Evolutionary conservation across 1,284 basidiomycete species (phyloP).

Genomic region (Moesziomyces sp.): DNA sequence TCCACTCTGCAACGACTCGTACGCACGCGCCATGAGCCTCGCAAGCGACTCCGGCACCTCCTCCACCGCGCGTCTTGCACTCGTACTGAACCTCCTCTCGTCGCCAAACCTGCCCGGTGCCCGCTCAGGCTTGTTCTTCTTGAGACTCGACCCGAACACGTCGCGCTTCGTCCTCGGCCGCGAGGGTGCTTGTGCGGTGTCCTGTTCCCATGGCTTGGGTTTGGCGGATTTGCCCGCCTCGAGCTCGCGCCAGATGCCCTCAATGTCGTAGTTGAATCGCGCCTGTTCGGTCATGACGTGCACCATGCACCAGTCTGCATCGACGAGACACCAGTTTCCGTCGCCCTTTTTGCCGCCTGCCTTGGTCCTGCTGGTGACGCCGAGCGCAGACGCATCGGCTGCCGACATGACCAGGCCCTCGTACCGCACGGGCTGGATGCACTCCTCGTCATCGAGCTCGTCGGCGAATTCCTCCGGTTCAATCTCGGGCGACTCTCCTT

Average conservation of each 20-base stretch:
- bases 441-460: slow-evolving; percentile 25
- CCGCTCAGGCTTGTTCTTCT: slow-evolving; percentile 9
- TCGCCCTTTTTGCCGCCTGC: slow-evolving; percentile 54
- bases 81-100: slow-evolving; percentile 19
- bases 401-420: slow-evolving; percentile 59
- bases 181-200: not conserved
- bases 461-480: slow-evolving; percentile 23
- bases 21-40: slow-evolving; percentile 15
- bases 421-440: slow-evolving; percentile 51
- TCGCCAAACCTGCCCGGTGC: slow-evolving; percentile 21
- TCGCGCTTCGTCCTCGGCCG: slow-evolving; percentile 19
- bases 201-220: slow-evolving; percentile 36
- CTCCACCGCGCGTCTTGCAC: not conserved
- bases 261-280: slow-evolving; percentile 59
- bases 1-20: not conserved
- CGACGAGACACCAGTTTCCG: slow-evolving; percentile 66
- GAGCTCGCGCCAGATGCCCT: slow-evolving; percentile 57
- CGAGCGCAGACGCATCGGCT: slow-evolving; percentile 36
- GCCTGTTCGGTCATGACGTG: slow-evolving; percentile 65
- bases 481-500: slow-evolving; percentile 34
- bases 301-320: slow-evolving; percentile 67
- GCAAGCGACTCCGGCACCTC: slow-evolving; percentile 27
- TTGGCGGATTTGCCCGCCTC: slow-evolving; percentile 19
- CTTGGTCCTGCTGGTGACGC: slow-evolving; percentile 37
- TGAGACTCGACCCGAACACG: slow-evolving; percentile 30